phyloP scores from a whole-genome alignment of 2,329 filamentous ascomycete species.

The Neofusicoccum sp. region DNA sequence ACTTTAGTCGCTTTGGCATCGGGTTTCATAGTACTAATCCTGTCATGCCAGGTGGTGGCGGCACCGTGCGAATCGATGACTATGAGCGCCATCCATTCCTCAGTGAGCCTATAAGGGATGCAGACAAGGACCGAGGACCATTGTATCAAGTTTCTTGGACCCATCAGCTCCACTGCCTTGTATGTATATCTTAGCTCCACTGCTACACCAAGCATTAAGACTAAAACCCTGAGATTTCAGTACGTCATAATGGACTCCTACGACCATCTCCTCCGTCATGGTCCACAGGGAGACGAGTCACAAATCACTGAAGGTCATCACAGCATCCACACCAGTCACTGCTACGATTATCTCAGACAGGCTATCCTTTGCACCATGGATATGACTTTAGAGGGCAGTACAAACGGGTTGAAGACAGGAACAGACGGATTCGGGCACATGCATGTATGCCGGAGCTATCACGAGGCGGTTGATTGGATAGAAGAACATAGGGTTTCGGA shows the following conservation, averaged over 20 bases:
- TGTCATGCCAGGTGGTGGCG: no score
- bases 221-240: no score
- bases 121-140: no score
- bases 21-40: no score
- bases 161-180: slow-evolving; percentile 1
- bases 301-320: background rate
- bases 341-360: slow-evolving; percentile 9
- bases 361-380: slow-evolving; percentile 7
- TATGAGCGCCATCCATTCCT: no score
- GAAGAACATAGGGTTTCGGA: background rate
- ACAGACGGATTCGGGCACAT: slow-evolving; percentile 8
- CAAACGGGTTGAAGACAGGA: background rate
- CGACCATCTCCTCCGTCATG: background rate
- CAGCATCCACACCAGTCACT: slow-evolving; percentile 5
- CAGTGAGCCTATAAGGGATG: no score
- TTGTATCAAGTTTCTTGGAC: background rate
- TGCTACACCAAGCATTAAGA: no score
- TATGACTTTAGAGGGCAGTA: background rate
- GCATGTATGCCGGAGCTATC: slow-evolving; percentile 4
- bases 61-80: no score
- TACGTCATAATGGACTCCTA: slow-evolving; percentile 6
- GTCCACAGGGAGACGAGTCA: background rate
- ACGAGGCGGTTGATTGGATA: background rate
- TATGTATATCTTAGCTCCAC: no score
- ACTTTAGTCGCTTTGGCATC: no score